Evolutionary conservation across 2,329 filamentous ascomycete genomes (phyloP).

Genomic region (Botrytis deweyae): DNA sequence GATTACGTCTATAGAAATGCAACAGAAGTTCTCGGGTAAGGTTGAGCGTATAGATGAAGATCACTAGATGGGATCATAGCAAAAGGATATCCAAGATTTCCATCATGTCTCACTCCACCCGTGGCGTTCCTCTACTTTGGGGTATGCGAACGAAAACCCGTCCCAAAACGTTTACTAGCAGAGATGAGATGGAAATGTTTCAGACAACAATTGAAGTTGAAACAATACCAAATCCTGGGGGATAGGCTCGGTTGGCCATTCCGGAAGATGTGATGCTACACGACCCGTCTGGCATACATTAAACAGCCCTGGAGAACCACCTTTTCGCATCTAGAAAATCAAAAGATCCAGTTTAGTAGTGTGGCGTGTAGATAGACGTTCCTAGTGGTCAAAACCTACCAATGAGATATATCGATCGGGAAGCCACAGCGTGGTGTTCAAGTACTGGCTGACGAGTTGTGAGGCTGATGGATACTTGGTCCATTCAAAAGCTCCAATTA

Average conservation of each 20-base stretch:
- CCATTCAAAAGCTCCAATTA: constrained; percentile 6
- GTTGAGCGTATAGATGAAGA: neutral
- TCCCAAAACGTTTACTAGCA: neutral
- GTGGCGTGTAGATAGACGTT: neutral
- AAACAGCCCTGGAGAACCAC: neutral
- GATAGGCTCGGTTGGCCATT: neutral
- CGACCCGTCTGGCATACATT: constrained; percentile 2
- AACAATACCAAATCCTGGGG: neutral
- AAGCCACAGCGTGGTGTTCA: constrained; percentile 14
- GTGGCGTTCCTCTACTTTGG: neutral
- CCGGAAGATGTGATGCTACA: neutral
- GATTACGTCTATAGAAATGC: neutral
- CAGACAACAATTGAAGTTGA: constrained; percentile 11
- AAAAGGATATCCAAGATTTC: neutral
- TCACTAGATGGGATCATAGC: neutral
- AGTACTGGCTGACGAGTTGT: neutral
- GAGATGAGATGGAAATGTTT: neutral
- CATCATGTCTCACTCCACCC: neutral
- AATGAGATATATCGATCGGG: neutral
- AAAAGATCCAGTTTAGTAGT: neutral
- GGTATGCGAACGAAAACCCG: neutral
- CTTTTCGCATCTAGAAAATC: neutral
- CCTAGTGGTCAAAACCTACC: neutral
- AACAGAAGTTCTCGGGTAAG: neutral
- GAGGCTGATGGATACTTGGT: constrained; percentile 16